Conservation (phyloP, 106 monocot species). For the Gastrodia elata region DNA sequence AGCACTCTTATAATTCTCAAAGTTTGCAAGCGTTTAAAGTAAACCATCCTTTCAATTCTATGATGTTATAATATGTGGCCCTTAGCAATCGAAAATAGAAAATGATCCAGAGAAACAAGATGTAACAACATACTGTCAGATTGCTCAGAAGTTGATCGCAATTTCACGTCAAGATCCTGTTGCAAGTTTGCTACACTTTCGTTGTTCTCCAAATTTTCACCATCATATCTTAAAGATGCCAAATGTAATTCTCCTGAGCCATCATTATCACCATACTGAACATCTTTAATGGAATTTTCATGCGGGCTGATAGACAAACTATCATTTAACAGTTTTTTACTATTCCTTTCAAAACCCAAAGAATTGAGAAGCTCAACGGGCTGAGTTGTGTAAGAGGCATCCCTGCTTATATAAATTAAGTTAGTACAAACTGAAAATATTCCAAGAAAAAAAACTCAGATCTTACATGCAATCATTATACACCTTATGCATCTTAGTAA, state of each 20-base stretch:
- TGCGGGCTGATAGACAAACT: conserved; percentile 18
- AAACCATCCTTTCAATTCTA: neutral
- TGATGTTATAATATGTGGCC: neutral
- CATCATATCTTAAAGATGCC: conserved; percentile 16
- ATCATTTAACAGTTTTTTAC: conserved; percentile 14
- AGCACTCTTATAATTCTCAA: neutral
- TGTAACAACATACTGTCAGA: conserved; percentile 51
- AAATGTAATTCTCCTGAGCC: conserved; percentile 13
- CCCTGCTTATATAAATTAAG: conserved; percentile 35
- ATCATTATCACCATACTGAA: conserved; percentile 20
- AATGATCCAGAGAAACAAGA: conserved; percentile 2
- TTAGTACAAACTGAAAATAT: conserved; percentile 5
- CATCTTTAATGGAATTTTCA: conserved; percentile 23
- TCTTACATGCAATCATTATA: neutral
- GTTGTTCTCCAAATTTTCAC: conserved; percentile 20
- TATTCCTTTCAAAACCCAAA: conserved; percentile 60
- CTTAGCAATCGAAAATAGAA: neutral
- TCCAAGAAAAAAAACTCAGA: neutral
- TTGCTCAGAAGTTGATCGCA: conserved; percentile 28
- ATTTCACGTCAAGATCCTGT: conserved; percentile 25
- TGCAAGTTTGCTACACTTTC: conserved; percentile 6
- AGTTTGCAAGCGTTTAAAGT: neutral
- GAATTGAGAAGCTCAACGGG: conserved; percentile 96
- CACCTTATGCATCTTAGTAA: conserved; percentile 90
- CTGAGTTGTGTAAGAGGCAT: conserved; percentile 94